Base-by-base conservation (phyloP, 176 grass and related monocot genomes). In the Oryza nivara region DNA sequence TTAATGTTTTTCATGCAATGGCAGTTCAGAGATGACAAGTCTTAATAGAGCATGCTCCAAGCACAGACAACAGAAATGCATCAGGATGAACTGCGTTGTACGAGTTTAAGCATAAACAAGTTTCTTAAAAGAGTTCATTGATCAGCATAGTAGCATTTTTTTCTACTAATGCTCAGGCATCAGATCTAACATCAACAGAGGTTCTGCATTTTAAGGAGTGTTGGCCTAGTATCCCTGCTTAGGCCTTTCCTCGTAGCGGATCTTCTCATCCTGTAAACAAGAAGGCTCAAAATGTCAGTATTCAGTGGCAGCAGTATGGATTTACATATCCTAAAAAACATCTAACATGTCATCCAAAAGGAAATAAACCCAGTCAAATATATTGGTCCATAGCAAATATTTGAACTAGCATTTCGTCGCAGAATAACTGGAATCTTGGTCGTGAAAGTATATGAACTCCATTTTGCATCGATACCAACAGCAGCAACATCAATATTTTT, bases 251-350 rank as follows among this genome's bases (percentile, higher is more conserved):
- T 90, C 88, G 2, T 20, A 48, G 14, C 83, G 76, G 20, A 22
- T 82, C 84, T 83, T 90, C 68, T 90, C 88, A 36, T 86, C 88
- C 83, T 90, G 79, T 22, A 86, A 84, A 75, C 38, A 60, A 60
- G 5, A 78, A 16, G 65, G 11, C 7, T 78, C 26, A 40, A 68
- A 48, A 65, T 1, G 14, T 86, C 58, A 63, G n/a, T 9, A 61
- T 6, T 0, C 16, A 89, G 65, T 34, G 71, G 20, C 4, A 11
- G 47, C 9, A 23, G 5, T 30, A 36, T 36, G 65, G 7, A 11
- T 40, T 65, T 34, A 73, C 66, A 63, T 2, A 11, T 63, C 20
- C 58, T 63, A 63, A 52, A 4, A 74, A n/a, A 58, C 16, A 58
- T 51, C 69, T 74, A 16, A 51, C 47, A 74, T 52, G 45, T 19